Evolutionary conservation across 441 rosid species (phyloP).

Genomic region (Rhodomyrtus psidioides): DNA sequence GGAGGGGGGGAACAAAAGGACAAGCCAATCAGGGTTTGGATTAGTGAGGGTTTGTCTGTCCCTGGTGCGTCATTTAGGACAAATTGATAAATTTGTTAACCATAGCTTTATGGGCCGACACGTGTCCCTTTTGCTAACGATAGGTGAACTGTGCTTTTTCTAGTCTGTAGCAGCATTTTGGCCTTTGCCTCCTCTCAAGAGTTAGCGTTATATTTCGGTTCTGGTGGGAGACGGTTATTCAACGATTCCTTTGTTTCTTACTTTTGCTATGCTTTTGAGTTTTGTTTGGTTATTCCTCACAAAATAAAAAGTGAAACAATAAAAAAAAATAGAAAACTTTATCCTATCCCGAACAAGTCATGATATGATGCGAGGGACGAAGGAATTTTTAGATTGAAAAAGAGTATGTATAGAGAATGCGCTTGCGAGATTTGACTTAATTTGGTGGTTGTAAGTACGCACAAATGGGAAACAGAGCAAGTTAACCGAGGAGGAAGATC

Average conservation of each 20-base stretch:
- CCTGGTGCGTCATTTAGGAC: constrained; percentile 6
- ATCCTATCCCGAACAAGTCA: not conserved
- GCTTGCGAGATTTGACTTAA: not conserved
- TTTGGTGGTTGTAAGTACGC: no score
- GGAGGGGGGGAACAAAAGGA: constrained; percentile 13
- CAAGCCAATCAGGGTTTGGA: constrained; percentile 31
- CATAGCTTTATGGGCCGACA: constrained; percentile 29
- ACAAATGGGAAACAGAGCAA: not conserved
- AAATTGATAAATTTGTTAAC: constrained; percentile 6
- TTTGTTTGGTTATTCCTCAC: not conserved
- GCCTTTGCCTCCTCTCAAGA: constrained; percentile 12
- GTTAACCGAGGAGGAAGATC: not conserved
- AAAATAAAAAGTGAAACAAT: no score
- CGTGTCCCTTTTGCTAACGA: constrained; percentile 16
- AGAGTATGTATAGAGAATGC: not conserved
- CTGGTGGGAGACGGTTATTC: not conserved
- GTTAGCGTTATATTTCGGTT: not conserved
- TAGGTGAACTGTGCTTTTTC: not conserved
- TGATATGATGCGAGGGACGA: not conserved
- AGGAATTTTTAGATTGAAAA: not conserved
- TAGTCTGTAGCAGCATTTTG: not conserved
- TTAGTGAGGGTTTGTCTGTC: constrained; percentile 35
- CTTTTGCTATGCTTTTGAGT: not conserved
- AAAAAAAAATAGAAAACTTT: no score
- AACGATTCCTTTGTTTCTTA: not conserved